Evolutionary conservation across 2,329 filamentous ascomycete species (phyloP), one percentile per base, ranked within the genome.

Genomic region (Botrytis medusae): DNA sequence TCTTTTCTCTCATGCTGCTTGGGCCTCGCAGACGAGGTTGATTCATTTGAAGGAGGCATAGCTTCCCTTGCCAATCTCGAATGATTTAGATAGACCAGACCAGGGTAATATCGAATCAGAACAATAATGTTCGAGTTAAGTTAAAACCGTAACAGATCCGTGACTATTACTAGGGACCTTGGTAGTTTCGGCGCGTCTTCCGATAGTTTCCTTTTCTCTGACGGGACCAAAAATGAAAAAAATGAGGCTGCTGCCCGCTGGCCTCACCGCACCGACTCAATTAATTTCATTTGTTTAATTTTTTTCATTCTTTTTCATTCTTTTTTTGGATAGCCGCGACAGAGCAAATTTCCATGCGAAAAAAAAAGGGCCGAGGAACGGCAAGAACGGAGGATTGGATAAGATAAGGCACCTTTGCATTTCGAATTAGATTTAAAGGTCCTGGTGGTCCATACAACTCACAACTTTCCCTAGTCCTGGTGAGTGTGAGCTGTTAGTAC

Each of bases 281-380:
- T 44, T 46, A 59, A 42, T 72, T 37, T 72, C 25, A 59, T 32
- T 44, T 44, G 42, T 44, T 10, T n/a, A 8, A 32, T 48, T 32
- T 57, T 57, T 57, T 57, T 25, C 37, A 22, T 20, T 20, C n/a
- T n/a, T 25, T 25, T 59, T 32, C 18, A 54, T 7, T 48, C 18
- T 46, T 46, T 57, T 57, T 57, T 3, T 18, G 51, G n/a, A 57
- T 42, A 54, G 46, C 44, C 64, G 64, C 64, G 46, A 37, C 8
- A 54, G 25, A 1, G 48, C 25, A 54, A 54, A 10, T 64, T 59
- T 57, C 32, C 29, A 57, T 48, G 48, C 25, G 32, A 18, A 48
- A 7, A n/a, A n/a, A 64, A 62, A 72, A 72, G 70, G 70, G 48
- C 70, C 61, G 70, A 72, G 46, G 61, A 60, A 72, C 34, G n/a